Evolutionary conservation across 192 early-diverging fungal species (phyloP), one percentile per base, ranked within the genome.

Genomic region (Hyaloraphidium curvatum): DNA sequence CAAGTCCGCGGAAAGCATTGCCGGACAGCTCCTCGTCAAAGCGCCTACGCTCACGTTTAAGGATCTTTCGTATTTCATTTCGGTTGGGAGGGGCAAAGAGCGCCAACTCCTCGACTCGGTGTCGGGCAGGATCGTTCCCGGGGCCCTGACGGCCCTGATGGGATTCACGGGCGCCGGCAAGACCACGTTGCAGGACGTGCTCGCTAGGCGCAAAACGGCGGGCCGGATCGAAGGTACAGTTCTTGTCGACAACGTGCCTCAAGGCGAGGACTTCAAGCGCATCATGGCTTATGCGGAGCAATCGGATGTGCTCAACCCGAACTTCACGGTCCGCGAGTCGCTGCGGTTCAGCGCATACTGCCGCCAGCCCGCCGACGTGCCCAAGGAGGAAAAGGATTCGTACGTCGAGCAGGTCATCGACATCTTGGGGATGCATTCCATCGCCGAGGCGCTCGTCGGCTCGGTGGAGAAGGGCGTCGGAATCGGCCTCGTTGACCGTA

Each of bases 401-500:
- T 81, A 84, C 30, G 83, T 87, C 25, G 80, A 87, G 53, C 67
- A 77, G 51, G 78, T 88, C 35, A 76, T 91, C 54, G 57, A 68
- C 19, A 67, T 84, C 50, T 63, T 91, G 29, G 88, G 83, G 55
- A 69, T 87, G 58, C 72, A 80, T 37, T 70, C 70, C 28, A 78
- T 90, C 59, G 63, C 77, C 3, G 75, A 82, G 53, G 80, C 81
- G 16, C 41, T 81, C 22, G 71, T 91, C 31, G 88, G 88, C 53
- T 68, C 75, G 28, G 62, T 76, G 2, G 81, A 80, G 41, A 67
- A 73, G 11, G 71, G 72, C 55, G 58, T 81, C 59, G 88, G 88
- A 55, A 85, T 91, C 48, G 83, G 80, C 28, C 78, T 88, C 2
- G 87, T 86, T 52, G 86, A 93, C 64, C 84, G 83, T 64, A 82